These are phyloP conservation scores for Digitaria exilis DNA, from an alignment of 202 grass and related monocot genomes.

Conservation along the genomic window DNA sequence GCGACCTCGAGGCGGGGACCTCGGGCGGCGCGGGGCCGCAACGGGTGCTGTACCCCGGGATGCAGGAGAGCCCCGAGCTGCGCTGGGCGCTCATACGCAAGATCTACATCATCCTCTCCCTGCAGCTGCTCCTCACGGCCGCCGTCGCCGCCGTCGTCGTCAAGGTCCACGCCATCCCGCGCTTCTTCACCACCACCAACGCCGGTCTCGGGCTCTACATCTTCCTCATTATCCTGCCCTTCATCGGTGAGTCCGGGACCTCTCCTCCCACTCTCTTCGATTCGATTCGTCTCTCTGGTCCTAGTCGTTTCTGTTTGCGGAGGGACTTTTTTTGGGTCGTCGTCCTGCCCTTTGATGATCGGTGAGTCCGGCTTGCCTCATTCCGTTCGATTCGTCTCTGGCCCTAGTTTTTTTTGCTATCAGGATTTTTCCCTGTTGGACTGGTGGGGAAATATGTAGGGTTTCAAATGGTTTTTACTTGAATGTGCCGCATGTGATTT, in stretches of 20 bases:
- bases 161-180: slow-evolving; percentile 59
- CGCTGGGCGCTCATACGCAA: slow-evolving; percentile 96
- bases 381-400: too few relatives aligned
- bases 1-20: slow-evolving; percentile 65
- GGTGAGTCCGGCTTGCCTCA: too few relatives aligned
- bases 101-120: slow-evolving; percentile 85
- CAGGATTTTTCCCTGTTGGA: background rate
- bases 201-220: slow-evolving; percentile 68
- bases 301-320: too few relatives aligned
- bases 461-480: background rate
- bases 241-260: slow-evolving; percentile 49
- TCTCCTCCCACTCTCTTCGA: background rate
- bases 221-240: slow-evolving; percentile 73
- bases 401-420: too few relatives aligned
- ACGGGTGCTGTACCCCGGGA: slow-evolving; percentile 59
- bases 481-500: background rate
- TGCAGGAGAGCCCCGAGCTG: slow-evolving; percentile 72
- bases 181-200: slow-evolving; percentile 69
- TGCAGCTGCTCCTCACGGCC: slow-evolving; percentile 75
- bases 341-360: background rate
- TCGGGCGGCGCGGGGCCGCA: background rate
- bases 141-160: slow-evolving; percentile 72
- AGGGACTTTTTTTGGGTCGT: background rate
- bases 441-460: background rate
- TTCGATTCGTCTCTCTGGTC: background rate